These are phyloP conservation scores for Tolypocladium ophioglossoides DNA, from an alignment of 2,329 filamentous ascomycete genomes.

Conservation along the genomic window DNA sequence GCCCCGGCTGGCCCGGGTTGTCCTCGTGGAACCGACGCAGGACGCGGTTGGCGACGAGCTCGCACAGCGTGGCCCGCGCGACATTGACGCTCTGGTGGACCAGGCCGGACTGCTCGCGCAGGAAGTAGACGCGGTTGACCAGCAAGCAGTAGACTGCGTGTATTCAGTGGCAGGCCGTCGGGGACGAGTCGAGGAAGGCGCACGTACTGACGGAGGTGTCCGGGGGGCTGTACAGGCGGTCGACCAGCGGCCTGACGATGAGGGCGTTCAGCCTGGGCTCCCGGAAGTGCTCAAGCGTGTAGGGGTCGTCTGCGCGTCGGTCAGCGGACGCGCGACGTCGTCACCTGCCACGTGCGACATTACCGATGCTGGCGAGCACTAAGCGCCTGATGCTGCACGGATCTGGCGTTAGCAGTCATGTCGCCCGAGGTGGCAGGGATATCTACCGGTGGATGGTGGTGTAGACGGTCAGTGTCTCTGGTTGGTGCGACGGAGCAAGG, in stretches of 20 bases:
- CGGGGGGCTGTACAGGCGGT: slow-evolving; percentile 52
- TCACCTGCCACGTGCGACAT: background rate
- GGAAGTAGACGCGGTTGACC: slow-evolving; percentile 59
- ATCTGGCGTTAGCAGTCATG: too few relatives aligned
- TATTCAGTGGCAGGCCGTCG: background rate
- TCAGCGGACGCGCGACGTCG: background rate
- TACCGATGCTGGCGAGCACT: slow-evolving; percentile 11
- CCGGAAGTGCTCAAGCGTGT: slow-evolving; percentile 49
- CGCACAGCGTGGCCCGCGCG: slow-evolving; percentile 57
- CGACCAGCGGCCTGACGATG: slow-evolving; percentile 58
- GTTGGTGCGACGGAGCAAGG: too few relatives aligned
- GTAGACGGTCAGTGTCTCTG: too few relatives aligned
- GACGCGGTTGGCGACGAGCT: slow-evolving; percentile 56
- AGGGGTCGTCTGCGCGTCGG: slow-evolving; percentile 26
- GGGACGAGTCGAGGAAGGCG: background rate
- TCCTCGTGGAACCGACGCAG: slow-evolving; percentile 60
- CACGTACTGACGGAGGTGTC: slow-evolving; percentile 50
- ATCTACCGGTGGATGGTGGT: too few relatives aligned
- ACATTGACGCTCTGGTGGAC: slow-evolving; percentile 61
- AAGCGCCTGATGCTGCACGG: slow-evolving; percentile 2
- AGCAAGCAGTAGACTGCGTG: slow-evolving; percentile 56
- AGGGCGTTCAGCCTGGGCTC: slow-evolving; percentile 57
- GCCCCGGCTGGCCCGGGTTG: slow-evolving; percentile 48
- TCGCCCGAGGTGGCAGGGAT: too few relatives aligned
- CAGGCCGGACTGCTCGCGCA: slow-evolving; percentile 53